Conservation (phyloP, 345 rosid species). For the Viola odorata region DNA sequence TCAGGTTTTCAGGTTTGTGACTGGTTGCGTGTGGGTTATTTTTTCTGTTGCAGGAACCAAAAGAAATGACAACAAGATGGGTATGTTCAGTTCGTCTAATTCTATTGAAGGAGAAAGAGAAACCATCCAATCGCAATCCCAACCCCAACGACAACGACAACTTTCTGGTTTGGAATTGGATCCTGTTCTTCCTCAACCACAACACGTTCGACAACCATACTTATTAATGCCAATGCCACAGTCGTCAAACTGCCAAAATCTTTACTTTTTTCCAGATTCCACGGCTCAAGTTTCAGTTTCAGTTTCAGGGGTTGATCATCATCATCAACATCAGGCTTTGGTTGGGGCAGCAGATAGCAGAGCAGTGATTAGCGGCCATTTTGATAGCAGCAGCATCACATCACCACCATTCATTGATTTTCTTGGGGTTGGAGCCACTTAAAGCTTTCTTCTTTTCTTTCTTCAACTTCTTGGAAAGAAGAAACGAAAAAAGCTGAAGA, state of each 20-base stretch:
- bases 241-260: constrained; percentile 23
- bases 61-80: constrained; percentile 33
- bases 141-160: constrained; percentile 26
- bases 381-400: constrained; percentile 15
- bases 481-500: constrained; percentile 10
- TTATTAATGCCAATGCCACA: constrained; percentile 31
- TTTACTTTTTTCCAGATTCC: constrained; percentile 24
- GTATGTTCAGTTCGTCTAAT: constrained; percentile 30
- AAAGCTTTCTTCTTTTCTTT: constrained; percentile 11
- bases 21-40: background rate
- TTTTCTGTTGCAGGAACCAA: constrained; percentile 29
- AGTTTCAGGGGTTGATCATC: background rate
- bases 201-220: constrained; percentile 13
- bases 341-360: constrained; percentile 14
- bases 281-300: background rate
- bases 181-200: background rate
- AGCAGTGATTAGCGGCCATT: constrained; percentile 11
- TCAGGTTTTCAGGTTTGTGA: constrained; percentile 4
- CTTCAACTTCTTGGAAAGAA: background rate
- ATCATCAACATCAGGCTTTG: constrained; percentile 19
- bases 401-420: constrained; percentile 60
- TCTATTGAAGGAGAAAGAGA: too few relatives aligned
- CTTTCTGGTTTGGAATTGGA: constrained; percentile 8
- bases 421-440: constrained; percentile 75
- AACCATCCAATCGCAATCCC: background rate